phyloP scores from a whole-genome alignment of 1,139 yeast species.

The Geotrichum histeridarum region DNA sequence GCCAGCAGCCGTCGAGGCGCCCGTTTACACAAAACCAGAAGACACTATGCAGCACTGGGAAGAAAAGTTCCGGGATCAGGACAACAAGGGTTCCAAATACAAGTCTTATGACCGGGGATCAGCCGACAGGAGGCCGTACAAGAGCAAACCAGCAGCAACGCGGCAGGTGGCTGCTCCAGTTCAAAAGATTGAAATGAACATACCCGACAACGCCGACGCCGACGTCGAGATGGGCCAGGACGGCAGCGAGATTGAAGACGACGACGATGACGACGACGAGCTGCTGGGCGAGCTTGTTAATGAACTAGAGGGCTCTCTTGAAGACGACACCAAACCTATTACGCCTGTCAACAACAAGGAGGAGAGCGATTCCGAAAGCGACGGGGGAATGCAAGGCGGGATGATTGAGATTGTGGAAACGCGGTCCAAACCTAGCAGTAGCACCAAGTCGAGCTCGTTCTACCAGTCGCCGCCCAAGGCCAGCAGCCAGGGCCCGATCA shows the following conservation, averaged over 20 bases:
- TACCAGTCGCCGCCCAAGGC: slow-evolving; percentile 4
- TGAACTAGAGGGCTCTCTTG: slow-evolving; percentile 9
- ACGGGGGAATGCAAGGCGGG: slow-evolving; percentile 1
- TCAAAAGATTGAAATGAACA: not conserved
- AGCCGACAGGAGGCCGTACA: not conserved
- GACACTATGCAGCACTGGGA: slow-evolving; percentile 4
- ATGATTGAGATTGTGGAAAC: slow-evolving; percentile 15
- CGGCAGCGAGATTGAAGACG: slow-evolving; percentile 1
- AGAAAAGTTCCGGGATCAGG: slow-evolving; percentile 2
- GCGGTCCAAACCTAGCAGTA: not conserved
- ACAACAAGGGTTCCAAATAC: not conserved
- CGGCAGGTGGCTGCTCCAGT: not conserved
- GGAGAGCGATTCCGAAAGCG: slow-evolving; percentile 9
- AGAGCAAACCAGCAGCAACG: not conserved
- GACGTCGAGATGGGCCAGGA: slow-evolving; percentile 1
- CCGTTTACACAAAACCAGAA: not conserved
- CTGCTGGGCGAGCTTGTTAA: slow-evolving; percentile 14
- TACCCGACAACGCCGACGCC: slow-evolving; percentile 1
- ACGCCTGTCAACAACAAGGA: not conserved
- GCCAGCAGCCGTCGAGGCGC: not conserved
- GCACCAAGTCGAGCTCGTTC: not conserved
- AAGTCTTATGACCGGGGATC: not conserved
- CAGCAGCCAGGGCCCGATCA: slow-evolving; percentile 10
- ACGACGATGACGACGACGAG: slow-evolving; percentile 13
- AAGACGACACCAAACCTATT: not conserved